Percentiles rank a stretch among this genome's conserved stretches.
phyloP scores from a whole-genome alignment of 352 stramenopile genomes.

The Globisporangium abappressorium region DNA sequence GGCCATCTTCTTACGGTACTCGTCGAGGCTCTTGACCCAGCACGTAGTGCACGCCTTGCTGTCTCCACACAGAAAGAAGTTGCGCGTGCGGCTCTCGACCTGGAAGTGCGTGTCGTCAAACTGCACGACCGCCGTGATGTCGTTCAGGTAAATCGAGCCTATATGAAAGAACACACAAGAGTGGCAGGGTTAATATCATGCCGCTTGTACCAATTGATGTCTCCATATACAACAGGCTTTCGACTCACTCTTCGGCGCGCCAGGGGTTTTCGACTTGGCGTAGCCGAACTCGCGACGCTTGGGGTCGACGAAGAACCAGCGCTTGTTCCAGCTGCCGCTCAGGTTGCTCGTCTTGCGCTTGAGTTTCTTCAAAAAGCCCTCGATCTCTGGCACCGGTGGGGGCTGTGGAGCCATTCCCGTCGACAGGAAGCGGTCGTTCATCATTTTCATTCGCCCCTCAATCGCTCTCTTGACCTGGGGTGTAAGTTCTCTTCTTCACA shows the following conservation, averaged over 20 bases:
- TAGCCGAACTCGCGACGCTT: slow-evolving; percentile 79
- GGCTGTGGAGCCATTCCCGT: slow-evolving; percentile 34
- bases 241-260: slow-evolving; percentile 42
- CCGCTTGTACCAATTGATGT: background rate
- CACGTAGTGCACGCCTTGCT: slow-evolving; percentile 79
- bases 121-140: slow-evolving; percentile 83
- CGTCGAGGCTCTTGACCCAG: slow-evolving; percentile 79
- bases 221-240: background rate
- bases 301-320: slow-evolving; percentile 84
- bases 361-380: slow-evolving; percentile 86
- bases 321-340: slow-evolving; percentile 80
- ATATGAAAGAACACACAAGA: background rate
- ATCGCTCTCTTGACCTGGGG: background rate
- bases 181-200: background rate
- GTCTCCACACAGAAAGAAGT: slow-evolving; percentile 83
- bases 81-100: slow-evolving; percentile 76
- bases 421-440: slow-evolving; percentile 6
- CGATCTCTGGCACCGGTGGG: slow-evolving; percentile 67
- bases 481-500: background rate
- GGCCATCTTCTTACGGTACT: slow-evolving; percentile 44
- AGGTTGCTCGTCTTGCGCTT: slow-evolving; percentile 83
- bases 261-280: slow-evolving; percentile 41
- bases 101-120: slow-evolving; percentile 87
- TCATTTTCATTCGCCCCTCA: slow-evolving; percentile 2
- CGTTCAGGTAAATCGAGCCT: slow-evolving; percentile 84